phyloP scores from a whole-genome alignment of 75 land plant genomes.

The Picea sitchensis region DNA sequence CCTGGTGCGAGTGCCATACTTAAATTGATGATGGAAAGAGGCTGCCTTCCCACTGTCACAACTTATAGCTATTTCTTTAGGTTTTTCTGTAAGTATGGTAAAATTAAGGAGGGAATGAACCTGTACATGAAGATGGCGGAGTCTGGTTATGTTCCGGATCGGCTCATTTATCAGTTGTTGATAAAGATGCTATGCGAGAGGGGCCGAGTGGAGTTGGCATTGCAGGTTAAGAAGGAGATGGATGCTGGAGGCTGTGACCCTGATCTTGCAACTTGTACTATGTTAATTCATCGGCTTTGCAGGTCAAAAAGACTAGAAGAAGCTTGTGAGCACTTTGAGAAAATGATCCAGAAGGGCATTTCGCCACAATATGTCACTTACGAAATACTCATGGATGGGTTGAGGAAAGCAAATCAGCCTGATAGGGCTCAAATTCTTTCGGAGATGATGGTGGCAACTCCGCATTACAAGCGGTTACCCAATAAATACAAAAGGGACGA shows the following conservation, averaged over 20 bases:
- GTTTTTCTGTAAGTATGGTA: slow-evolving; percentile 44
- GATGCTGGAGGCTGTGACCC: slow-evolving; percentile 45
- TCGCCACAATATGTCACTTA: slow-evolving; percentile 58
- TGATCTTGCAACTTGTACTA: slow-evolving; percentile 55
- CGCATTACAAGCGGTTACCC: slow-evolving; percentile 41
- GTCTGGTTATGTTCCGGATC: slow-evolving; percentile 49
- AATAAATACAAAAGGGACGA: slow-evolving; percentile 28
- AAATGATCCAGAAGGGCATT: slow-evolving; percentile 48
- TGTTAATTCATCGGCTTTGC: slow-evolving; percentile 58
- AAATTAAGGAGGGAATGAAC: slow-evolving; percentile 50
- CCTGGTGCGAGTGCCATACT: slow-evolving; percentile 51
- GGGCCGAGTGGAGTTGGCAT: slow-evolving; percentile 37
- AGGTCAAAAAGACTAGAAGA: slow-evolving; percentile 39
- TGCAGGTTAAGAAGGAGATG: slow-evolving; percentile 60
- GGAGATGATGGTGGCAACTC: slow-evolving; percentile 44
- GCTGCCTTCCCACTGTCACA: slow-evolving; percentile 36
- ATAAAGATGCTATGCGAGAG: slow-evolving; percentile 59
- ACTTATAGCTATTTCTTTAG: slow-evolving; percentile 60
- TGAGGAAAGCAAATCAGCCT: slow-evolving; percentile 27
- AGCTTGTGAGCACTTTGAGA: slow-evolving; percentile 43
- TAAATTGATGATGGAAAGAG: slow-evolving; percentile 52
- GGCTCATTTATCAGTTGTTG: slow-evolving; percentile 51
- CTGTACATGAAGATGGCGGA: slow-evolving; percentile 53
- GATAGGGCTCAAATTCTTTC: slow-evolving; percentile 23
- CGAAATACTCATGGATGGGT: slow-evolving; percentile 22